Evolutionary conservation across 2,329 filamentous ascomycete species (phyloP), one percentile per base, ranked within the genome.

Genomic region (Pseudocercospora fijiensis): DNA sequence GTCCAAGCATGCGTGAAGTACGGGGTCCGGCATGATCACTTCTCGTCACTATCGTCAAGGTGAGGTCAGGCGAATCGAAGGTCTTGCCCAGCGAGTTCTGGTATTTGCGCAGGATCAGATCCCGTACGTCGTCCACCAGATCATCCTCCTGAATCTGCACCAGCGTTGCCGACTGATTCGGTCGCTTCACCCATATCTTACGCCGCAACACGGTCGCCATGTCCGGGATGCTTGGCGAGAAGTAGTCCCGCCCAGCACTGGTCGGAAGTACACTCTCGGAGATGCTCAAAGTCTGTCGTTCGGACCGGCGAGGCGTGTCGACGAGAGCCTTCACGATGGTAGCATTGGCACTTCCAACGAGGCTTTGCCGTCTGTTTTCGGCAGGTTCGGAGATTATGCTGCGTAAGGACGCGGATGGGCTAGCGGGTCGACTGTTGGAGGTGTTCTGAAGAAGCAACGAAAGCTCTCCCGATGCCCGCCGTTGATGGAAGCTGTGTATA

Each of bases 161-260:
- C 72, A 95, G 83, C 13, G 95, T 99, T 43, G 94, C 88, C 62
- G 94, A 97, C 64, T 88, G 90, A 68, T 89, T 85, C 20, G 90
- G 90, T 72, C 94, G 86, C 81, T 90, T 95, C 75, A 98, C 94
- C 95, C 95, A 99, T 72, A 98, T 88, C 83, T 96, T 97, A 76
- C 91, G 85, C 63, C 84, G 86, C 69, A 85, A 79, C 45, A 67
- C 62, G 16, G 61, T 49, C 8, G 66, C 60, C 67, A 70, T 70
- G 26, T 63, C 60, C 27, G 68, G 65, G 6, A 63, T 52, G 52
- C 64, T 64, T 13, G 64, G 70, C 1, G 71, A 65, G 63, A 77
- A 77, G 65, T 74, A 75, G 63, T 76, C 74, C 51, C 69, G 16
- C 16, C 65, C 58, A 41, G 59, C 56, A 41, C 49, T 37, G 22